phyloP scores from a whole-genome alignment of 2,329 filamentous ascomycete species.

The Aspergillus floridensis region DNA sequence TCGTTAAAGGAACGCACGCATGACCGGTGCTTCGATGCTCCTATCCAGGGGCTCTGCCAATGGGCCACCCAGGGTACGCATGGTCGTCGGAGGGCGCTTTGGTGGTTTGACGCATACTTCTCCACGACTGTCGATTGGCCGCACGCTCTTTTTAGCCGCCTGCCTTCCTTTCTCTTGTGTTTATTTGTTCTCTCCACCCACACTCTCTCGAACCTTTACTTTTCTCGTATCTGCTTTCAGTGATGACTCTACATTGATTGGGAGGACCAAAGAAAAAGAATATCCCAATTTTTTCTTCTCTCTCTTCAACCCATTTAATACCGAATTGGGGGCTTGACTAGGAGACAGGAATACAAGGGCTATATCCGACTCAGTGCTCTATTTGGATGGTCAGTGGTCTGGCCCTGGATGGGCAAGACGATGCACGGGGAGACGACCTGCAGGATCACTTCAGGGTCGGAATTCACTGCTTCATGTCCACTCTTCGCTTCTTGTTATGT shows the following conservation, averaged over 20 bases:
- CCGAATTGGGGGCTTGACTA: slow-evolving; percentile 23
- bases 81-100: slow-evolving; percentile 20
- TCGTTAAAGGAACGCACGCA: slow-evolving; percentile 59
- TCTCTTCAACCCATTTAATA: slow-evolving; percentile 20
- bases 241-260: slow-evolving; percentile 33
- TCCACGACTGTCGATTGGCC: slow-evolving; percentile 29
- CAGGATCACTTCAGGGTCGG: slow-evolving; percentile 19
- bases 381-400: slow-evolving; percentile 20
- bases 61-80: slow-evolving; percentile 21
- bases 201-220: slow-evolving; percentile 29
- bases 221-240: slow-evolving; percentile 31
- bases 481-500: slow-evolving; percentile 40
- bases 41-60: slow-evolving; percentile 13
- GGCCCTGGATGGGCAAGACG: slow-evolving; percentile 24
- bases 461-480: slow-evolving; percentile 27
- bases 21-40: slow-evolving; percentile 14
- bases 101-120: slow-evolving; percentile 24
- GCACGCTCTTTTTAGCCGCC: slow-evolving; percentile 26
- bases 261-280: slow-evolving; percentile 27
- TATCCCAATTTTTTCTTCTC: slow-evolving; percentile 17
- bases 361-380: slow-evolving; percentile 12
- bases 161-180: slow-evolving; percentile 26
- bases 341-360: slow-evolving; percentile 25
- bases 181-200: slow-evolving; percentile 26
- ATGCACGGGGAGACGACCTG: slow-evolving; percentile 22